Evolutionary conservation across 2,329 filamentous ascomycete species (phyloP).

Genomic region (Trichoderma pleuroti): DNA sequence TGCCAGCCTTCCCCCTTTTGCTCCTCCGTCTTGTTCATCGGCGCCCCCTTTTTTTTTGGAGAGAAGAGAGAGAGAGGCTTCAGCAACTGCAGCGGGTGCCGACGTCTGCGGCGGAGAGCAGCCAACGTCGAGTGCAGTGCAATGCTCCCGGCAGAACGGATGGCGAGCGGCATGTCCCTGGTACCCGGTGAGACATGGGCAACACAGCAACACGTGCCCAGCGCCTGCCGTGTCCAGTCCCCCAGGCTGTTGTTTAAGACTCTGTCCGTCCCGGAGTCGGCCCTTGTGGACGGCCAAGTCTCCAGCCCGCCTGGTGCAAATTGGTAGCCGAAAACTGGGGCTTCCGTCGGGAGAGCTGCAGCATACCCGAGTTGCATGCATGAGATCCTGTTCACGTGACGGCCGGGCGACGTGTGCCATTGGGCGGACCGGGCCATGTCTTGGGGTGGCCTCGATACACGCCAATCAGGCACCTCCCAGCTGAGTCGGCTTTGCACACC

Average conservation of each 20-base stretch:
- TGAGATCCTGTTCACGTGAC: slow-evolving; percentile 36
- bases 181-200: slow-evolving; percentile 4
- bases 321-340: slow-evolving; percentile 28
- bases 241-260: background rate
- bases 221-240: background rate
- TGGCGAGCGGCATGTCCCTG: background rate
- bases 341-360: slow-evolving; percentile 33
- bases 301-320: slow-evolving; percentile 12
- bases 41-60: background rate
- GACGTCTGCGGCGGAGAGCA: background rate
- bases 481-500: background rate
- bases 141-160: background rate
- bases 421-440: slow-evolving; percentile 38
- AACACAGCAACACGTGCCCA: background rate
- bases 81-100: background rate
- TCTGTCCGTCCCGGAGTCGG: slow-evolving; percentile 5
- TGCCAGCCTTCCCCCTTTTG: background rate
- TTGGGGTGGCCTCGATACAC: slow-evolving; percentile 21
- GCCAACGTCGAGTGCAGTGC: background rate
- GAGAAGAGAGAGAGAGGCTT: too few relatives aligned
- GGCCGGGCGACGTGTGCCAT: slow-evolving; percentile 34
- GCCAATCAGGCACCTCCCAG: slow-evolving; percentile 24
- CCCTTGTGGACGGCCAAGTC: slow-evolving; percentile 3
- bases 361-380: slow-evolving; percentile 33
- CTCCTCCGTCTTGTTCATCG: background rate